Evolutionary conservation across 176 grass and related monocot genomes (phyloP).

Genomic region (Rhynchospora breviuscula): DNA sequence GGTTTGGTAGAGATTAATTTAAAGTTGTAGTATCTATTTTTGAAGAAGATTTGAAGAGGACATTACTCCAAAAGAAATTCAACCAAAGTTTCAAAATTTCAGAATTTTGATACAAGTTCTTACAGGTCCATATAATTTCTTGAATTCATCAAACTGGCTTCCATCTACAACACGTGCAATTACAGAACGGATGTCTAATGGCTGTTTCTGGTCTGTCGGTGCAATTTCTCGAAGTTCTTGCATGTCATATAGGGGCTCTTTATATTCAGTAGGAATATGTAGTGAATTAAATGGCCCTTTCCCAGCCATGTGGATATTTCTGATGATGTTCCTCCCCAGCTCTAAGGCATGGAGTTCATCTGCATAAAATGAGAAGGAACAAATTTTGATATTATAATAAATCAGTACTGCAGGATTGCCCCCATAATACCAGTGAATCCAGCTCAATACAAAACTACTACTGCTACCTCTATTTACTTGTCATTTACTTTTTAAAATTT

Average conservation of each 20-base stretch:
- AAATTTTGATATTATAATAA: background rate
- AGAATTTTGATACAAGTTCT: conserved; percentile 22
- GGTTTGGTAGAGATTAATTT: background rate
- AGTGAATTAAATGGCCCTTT: conserved; percentile 38
- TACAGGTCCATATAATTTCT: conserved; percentile 95
- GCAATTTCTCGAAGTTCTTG: conserved; percentile 79
- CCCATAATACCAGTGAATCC: background rate
- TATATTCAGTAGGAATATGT: conserved; percentile 47
- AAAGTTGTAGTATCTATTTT: background rate
- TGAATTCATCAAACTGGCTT: conserved; percentile 98
- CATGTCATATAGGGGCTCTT: conserved; percentile 80
- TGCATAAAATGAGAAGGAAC: conserved; percentile 30
- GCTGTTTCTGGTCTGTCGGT: conserved; percentile 72
- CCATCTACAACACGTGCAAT: conserved; percentile 84
- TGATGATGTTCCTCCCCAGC: conserved; percentile 80
- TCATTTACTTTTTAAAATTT: background rate
- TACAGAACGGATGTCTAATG: conserved; percentile 77
- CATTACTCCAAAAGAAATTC: background rate
- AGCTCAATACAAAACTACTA: background rate
- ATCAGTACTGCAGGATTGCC: background rate
- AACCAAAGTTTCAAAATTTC: background rate
- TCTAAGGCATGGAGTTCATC: conserved; percentile 87
- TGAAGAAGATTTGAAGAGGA: background rate
- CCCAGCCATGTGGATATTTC: conserved; percentile 77
- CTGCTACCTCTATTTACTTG: background rate